These are phyloP conservation scores for Mycena vitilis DNA, from an alignment of 768 basidiomycete genomes.

Conservation along the genomic window DNA sequence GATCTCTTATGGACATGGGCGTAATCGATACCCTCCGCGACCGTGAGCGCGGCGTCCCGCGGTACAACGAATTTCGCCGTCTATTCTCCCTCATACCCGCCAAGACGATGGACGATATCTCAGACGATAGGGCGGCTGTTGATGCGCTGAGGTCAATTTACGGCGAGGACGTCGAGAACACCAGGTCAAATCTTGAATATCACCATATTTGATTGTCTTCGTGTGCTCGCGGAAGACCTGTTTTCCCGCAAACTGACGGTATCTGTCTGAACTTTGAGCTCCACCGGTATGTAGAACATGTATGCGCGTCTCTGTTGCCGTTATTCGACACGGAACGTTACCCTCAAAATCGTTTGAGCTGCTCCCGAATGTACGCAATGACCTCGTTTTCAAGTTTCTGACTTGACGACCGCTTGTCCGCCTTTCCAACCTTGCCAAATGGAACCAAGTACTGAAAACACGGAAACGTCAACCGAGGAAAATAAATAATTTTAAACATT, in stretches of 20 bases:
- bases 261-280: too few species aligned
- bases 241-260: too few species aligned
- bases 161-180: conserved; percentile 31
- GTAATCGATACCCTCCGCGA: conserved; percentile 29
- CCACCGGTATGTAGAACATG: too few species aligned
- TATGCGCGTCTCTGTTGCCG: too few species aligned
- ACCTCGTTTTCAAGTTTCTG: neutral
- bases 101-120: conserved; percentile 25
- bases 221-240: too few species aligned
- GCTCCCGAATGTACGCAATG: neutral
- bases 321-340: too few species aligned
- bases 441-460: neutral
- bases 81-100: conserved; percentile 30
- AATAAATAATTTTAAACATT: too few species aligned
- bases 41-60: conserved; percentile 30
- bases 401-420: neutral
- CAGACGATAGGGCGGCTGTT: conserved; percentile 23
- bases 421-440: neutral
- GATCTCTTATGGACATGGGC: conserved; percentile 26
- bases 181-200: too few species aligned
- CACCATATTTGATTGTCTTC: too few species aligned
- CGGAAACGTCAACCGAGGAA: neutral
- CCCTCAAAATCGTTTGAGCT: neutral
- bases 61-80: conserved; percentile 31
- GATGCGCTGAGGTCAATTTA: conserved; percentile 15